Conservation (phyloP, 441 rosid genomes). For the Corymbia citriodora region DNA sequence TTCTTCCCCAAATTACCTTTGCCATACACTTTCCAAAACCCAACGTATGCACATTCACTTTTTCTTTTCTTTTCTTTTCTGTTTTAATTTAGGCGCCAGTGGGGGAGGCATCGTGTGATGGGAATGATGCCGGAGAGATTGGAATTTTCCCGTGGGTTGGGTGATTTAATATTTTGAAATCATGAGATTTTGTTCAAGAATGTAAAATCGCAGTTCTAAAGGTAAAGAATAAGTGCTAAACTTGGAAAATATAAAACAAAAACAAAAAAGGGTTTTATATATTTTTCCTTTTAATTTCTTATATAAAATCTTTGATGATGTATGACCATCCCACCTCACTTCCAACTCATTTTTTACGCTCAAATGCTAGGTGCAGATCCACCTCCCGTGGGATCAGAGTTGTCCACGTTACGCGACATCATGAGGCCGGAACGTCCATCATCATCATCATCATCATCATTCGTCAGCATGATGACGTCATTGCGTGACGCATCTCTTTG, state of each 20-base stretch:
- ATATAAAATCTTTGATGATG: not conserved
- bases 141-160: rapidly evolving
- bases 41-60: not conserved
- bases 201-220: not conserved
- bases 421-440: not conserved
- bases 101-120: rapidly evolving
- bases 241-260: not conserved
- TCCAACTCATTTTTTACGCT: not conserved
- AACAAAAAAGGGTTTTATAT: not conserved
- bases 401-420: not conserved
- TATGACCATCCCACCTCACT: not conserved
- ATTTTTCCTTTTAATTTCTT: not conserved
- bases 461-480: not conserved
- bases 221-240: not conserved
- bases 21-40: not conserved
- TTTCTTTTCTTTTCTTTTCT: too few species aligned
- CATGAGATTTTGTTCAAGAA: not conserved
- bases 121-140: rapidly evolving
- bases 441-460: not conserved
- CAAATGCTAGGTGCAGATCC: not conserved
- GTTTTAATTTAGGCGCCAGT: too few species aligned
- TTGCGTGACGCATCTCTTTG: not conserved
- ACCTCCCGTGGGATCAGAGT: not conserved
- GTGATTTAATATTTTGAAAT: not conserved
- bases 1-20: not conserved